Evolutionary conservation across 352 stramenopile genomes (phyloP).

Genomic region (Phytophthora melonis): DNA sequence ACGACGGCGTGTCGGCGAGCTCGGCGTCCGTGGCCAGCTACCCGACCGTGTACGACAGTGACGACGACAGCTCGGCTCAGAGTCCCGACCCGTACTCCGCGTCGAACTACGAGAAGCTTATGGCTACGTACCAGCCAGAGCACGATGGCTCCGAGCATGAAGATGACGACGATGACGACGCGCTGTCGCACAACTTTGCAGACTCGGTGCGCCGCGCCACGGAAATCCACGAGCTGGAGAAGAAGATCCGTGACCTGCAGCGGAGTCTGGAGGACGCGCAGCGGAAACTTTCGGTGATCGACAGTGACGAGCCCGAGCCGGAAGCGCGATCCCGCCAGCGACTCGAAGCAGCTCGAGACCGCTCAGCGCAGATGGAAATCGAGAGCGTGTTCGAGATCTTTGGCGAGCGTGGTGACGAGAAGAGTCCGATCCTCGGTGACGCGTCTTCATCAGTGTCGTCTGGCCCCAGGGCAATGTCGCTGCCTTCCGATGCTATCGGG

Average conservation of each 20-base stretch:
- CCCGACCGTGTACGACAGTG: slow-evolving; percentile 40
- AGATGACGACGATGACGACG: slow-evolving; percentile 39
- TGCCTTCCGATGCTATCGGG: slow-evolving; percentile 21
- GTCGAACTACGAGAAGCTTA: slow-evolving; percentile 71
- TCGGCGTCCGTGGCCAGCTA: slow-evolving; percentile 54
- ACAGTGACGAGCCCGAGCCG: slow-evolving; percentile 59
- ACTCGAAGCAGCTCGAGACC: slow-evolving; percentile 53
- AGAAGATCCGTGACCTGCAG: slow-evolving; percentile 73
- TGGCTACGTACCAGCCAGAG: slow-evolving; percentile 52
- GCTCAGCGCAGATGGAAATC: slow-evolving; percentile 55
- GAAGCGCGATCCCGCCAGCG: slow-evolving; percentile 39
- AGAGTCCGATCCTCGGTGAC: slow-evolving; percentile 16
- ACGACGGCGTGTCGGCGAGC: slow-evolving; percentile 28
- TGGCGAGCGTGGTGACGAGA: slow-evolving; percentile 38
- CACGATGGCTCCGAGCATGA: slow-evolving; percentile 42
- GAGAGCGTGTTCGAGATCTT: slow-evolving; percentile 66
- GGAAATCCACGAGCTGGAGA: slow-evolving; percentile 63
- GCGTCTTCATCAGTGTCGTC: slow-evolving; percentile 24
- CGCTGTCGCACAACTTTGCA: slow-evolving; percentile 29
- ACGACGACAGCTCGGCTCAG: slow-evolving; percentile 26
- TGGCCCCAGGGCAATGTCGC: slow-evolving; percentile 22
- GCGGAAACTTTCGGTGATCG: slow-evolving; percentile 68
- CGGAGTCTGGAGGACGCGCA: slow-evolving; percentile 67
- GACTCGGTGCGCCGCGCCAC: slow-evolving; percentile 36
- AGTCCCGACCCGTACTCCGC: slow-evolving; percentile 64